Evolutionary conservation across 345 rosid species (phyloP).

Genomic region (Bruguiera parviflora): DNA sequence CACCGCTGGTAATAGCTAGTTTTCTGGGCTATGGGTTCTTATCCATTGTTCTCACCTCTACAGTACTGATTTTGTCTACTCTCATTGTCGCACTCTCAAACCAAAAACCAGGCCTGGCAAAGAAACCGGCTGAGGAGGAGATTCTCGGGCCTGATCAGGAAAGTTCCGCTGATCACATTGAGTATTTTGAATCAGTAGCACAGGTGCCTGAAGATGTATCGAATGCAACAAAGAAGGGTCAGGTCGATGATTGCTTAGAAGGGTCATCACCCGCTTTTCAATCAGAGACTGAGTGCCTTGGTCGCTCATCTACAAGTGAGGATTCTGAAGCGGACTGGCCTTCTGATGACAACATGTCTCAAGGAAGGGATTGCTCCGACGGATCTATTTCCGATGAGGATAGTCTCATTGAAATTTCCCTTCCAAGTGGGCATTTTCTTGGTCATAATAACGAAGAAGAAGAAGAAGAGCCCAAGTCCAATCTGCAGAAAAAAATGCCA

Average conservation of each 20-base stretch:
- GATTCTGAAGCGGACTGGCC: slow-evolving; percentile 42
- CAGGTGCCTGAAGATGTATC: neutral
- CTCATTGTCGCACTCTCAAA: slow-evolving; percentile 27
- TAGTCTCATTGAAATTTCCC: slow-evolving; percentile 65
- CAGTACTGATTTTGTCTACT: slow-evolving; percentile 33
- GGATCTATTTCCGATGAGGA: slow-evolving; percentile 72
- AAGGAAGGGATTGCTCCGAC: slow-evolving; percentile 39
- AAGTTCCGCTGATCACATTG: neutral
- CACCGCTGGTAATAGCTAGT: slow-evolving; percentile 17
- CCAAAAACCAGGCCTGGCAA: slow-evolving; percentile 8
- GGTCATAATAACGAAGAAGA: slow-evolving; percentile 15
- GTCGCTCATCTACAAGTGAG: slow-evolving; percentile 35
- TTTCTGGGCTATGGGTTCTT: slow-evolving; percentile 32
- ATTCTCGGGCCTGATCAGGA: slow-evolving; percentile 3
- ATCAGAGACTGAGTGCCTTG: slow-evolving; percentile 33
- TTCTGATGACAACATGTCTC: slow-evolving; percentile 23
- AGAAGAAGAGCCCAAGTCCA: slow-evolving; percentile 19
- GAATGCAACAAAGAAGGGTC: neutral
- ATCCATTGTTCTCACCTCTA: slow-evolving; percentile 30
- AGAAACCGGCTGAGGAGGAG: slow-evolving; percentile 18
- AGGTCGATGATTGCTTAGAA: neutral
- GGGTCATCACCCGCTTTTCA: slow-evolving; percentile 15
- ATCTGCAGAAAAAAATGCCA: slow-evolving; percentile 27
- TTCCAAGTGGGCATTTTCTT: slow-evolving; percentile 59
- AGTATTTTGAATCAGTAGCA: neutral